These are phyloP conservation scores for Cadophora luteo-olivacea DNA, from an alignment of 2,329 filamentous ascomycete genomes.

Conservation along the genomic window DNA sequence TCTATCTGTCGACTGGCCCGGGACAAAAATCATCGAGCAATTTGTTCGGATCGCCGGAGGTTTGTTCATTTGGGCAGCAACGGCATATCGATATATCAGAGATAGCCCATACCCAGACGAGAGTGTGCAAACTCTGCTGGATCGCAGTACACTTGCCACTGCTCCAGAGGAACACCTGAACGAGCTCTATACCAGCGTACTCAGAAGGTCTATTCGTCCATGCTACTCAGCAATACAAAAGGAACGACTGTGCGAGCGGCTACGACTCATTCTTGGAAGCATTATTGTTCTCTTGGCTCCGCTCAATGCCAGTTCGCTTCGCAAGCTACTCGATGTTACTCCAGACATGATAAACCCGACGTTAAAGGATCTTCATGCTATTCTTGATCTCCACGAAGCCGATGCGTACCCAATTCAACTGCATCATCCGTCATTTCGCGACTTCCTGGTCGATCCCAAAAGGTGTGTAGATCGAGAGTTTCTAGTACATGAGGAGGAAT, in stretches of 20 bases:
- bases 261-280: conserved; percentile 27
- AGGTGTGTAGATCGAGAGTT: conserved; percentile 29
- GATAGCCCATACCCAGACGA: conserved; percentile 10
- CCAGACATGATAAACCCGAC: conserved; percentile 13
- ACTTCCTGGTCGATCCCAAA: conserved; percentile 43
- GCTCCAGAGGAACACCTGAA: conserved; percentile 29
- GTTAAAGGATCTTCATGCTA: conserved; percentile 23
- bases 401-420: conserved; percentile 28
- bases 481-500: conserved; percentile 42
- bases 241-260: conserved; percentile 15
- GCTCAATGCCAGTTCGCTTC: conserved; percentile 12
- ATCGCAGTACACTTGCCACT: conserved; percentile 19
- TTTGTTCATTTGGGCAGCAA: conserved; percentile 15
- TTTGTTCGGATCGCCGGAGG: conserved; percentile 28
- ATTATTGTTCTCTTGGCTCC: conserved; percentile 18
- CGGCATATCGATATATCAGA: conserved; percentile 26
- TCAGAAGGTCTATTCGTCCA: conserved; percentile 22
- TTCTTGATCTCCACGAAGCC: conserved; percentile 27
- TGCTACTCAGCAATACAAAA: conserved; percentile 28
- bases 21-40: conserved; percentile 12
- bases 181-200: conserved; percentile 16
- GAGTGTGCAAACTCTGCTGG: conserved; percentile 6
- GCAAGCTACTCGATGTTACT: conserved; percentile 18
- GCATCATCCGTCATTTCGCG: conserved; percentile 44
- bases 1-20: conserved; percentile 24